Base-by-base conservation (phyloP, 805 yeast genomes). In the Yamadazyma kitorensis region DNA sequence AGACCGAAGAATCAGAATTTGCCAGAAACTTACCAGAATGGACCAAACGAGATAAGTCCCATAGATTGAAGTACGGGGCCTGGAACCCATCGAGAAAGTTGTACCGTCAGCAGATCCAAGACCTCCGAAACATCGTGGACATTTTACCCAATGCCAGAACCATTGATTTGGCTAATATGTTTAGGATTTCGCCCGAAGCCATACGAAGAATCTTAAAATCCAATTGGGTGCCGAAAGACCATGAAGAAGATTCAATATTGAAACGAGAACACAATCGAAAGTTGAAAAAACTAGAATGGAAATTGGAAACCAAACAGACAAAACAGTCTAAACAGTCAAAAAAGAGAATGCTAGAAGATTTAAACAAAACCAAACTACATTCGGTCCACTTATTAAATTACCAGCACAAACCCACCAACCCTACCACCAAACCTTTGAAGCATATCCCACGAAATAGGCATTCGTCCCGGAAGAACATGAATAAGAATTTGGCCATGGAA, bases 151-250 rank as follows among this genome's bases (percentile, higher is more conserved):
- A 73, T n/a, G 43, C 84, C 33, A 74, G 72, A 4, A 70, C 81
- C 2, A 61, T 63, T 3, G 81, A 77, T 27, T 54, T 89, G 5
- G 82, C 87, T 0, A 64, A 72, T 20, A 72, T 72, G 50, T 88
- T 82, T 57, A 64, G 72, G 31, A 70, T 86, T 4, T 82, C 93
- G 1, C 91, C 94, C 1, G 94, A 88, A 45, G 85, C 89, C 0
- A 74, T 88, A 2, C 66, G 95, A 39, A 72, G 95, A 43, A 86
- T 89, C 13, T 54, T 89, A 44, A 80, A 77, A 52, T 80, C 91
- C 4, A 76, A 71, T 24, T 89, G 95, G 94, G 59, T 54, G 12
- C 95, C 96, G 0, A 65, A 57, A 4, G 70, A 62, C 1, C 70
- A 68, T n/a, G 85, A 80, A 39, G 71, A 64, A 24, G 68, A 56